A percentile compares a stretch with the other conserved stretches of the same genome.
These are phyloP conservation scores for Agrocybe chaxingu DNA, from an alignment of 768 basidiomycete genomes.

Conservation along the genomic window DNA sequence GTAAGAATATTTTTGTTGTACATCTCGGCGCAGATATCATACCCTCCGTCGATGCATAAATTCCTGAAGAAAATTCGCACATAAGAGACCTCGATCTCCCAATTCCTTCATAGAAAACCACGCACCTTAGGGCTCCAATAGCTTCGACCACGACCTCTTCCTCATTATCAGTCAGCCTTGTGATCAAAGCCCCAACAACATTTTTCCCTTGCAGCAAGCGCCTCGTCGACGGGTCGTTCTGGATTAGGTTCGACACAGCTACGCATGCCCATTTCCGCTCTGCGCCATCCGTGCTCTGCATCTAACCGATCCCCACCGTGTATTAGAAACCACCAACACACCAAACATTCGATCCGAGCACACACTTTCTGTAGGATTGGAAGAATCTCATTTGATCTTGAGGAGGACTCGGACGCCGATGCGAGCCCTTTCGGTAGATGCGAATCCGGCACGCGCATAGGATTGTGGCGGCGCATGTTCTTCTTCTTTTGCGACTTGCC, in stretches of 20 bases:
- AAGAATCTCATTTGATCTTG: slow-evolving; percentile 74
- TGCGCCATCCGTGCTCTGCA: slow-evolving; percentile 68
- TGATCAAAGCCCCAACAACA: slow-evolving; percentile 82
- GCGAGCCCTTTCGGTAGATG: slow-evolving; percentile 84
- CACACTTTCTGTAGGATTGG: slow-evolving; percentile 89
- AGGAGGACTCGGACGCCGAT: slow-evolving; percentile 67
- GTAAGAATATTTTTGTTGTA: slow-evolving; percentile 91
- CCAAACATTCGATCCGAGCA: slow-evolving; percentile 1
- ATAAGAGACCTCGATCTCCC: background rate
- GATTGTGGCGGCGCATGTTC: slow-evolving; percentile 84
- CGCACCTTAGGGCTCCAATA: slow-evolving; percentile 81
- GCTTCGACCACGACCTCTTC: slow-evolving; percentile 93
- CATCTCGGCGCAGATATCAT: slow-evolving; percentile 95
- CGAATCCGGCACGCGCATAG: slow-evolving; percentile 89
- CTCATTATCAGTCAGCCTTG: slow-evolving; percentile 82
- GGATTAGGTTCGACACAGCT: slow-evolving; percentile 92
- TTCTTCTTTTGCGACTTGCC: slow-evolving; percentile 93
- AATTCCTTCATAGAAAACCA: slow-evolving; percentile 7
- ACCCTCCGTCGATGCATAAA: slow-evolving; percentile 91
- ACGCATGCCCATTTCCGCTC: slow-evolving; percentile 97
- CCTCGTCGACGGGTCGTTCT: slow-evolving; percentile 91
- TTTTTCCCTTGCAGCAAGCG: slow-evolving; percentile 89
- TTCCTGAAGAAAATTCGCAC: slow-evolving; percentile 49
- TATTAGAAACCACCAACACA: slow-evolving; percentile 4
- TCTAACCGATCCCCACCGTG: slow-evolving; percentile 35